Base-by-base conservation (phyloP, 1,139 yeast species). In the Zygotorulaspora mrakii region DNA sequence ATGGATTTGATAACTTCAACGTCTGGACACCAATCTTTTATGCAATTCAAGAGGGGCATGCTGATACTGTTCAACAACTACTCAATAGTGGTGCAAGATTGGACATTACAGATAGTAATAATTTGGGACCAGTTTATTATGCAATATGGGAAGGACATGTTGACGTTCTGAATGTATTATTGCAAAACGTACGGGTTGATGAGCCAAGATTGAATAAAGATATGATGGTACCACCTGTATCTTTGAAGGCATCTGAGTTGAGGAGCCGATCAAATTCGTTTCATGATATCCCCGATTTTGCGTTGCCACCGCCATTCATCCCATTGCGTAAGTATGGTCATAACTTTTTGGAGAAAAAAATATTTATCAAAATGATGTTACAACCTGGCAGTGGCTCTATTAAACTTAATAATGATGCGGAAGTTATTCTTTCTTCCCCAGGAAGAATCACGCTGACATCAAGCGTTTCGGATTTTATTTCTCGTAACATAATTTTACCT, bases 141-240 rank as follows among this genome's bases (percentile, higher is more conserved):
- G 91, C 97, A 33, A 84, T 89, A 20, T 86, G 95, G 75, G 96
- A 89, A 61, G 97, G 98, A 11, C 91, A 88, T 57, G 77, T 87
- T 29, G 75, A 71, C 16, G 91, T 87, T 2, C 67, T 89, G 50
- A 83, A 86, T 61, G 81, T 80, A 21, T 67, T 91, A 32, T 68
- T 71, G 20, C 68, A 64, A 20, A 59, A 65, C 17, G 35, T 61
- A 16, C 23, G 42, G 6, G 31, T 25, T 18, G 13, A 42, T 37
- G 17, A 37, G 14, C 34, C 51, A 48, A 31, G 41, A 39, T 18
- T 33, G 37, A 17, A 30, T 16, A 31, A 21, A 23, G 30, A 16
- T 17, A 29, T 23, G 38, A 37, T 33, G 35, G 39, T 11, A 12
- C 31, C 17, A 5, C 49, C 24, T 49, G 39, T 18, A 18, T 33